These are phyloP conservation scores for Phytophthora podocarpi DNA, from an alignment of 352 stramenopile genomes.

Conservation along the genomic window DNA sequence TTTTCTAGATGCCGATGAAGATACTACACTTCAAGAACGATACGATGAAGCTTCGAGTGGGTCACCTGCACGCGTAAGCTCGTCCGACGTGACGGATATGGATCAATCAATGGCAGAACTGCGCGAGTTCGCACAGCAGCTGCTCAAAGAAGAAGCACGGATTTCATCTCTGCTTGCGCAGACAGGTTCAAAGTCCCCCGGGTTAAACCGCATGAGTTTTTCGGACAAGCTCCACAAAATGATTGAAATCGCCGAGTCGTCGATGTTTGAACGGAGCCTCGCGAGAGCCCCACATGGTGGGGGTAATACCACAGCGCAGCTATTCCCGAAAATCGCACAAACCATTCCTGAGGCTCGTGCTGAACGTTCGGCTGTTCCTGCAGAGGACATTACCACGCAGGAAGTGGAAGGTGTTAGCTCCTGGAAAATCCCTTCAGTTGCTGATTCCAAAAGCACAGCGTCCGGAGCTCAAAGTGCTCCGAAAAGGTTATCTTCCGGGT, in stretches of 20 bases:
- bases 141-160: constrained; percentile 57
- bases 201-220: constrained; percentile 69
- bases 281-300: not conserved
- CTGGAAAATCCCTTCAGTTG: not conserved
- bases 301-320: not conserved
- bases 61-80: not conserved
- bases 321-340: not conserved
- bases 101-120: constrained; percentile 54
- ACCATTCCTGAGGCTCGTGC: not conserved
- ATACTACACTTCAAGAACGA: constrained; percentile 2
- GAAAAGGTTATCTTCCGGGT: constrained; percentile 38
- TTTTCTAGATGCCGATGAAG: constrained; percentile 7
- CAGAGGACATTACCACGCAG: not conserved
- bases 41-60: constrained; percentile 6
- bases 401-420: too few relatives aligned
- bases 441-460: constrained; percentile 16
- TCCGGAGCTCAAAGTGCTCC: constrained; percentile 10
- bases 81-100: constrained; percentile 24
- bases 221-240: constrained; percentile 82
- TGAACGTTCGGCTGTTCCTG: not conserved
- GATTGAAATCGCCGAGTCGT: constrained; percentile 79
- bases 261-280: constrained; percentile 55
- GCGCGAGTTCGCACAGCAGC: constrained; percentile 64
- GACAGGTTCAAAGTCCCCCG: constrained; percentile 53
- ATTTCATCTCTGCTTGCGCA: constrained; percentile 56